Percentiles rank a stretch among this genome's conserved stretches.
These are phyloP conservation scores for Neurospora sp. DNA, from an alignment of 495 filamentous ascomycete species.

Conservation along the genomic window DNA sequence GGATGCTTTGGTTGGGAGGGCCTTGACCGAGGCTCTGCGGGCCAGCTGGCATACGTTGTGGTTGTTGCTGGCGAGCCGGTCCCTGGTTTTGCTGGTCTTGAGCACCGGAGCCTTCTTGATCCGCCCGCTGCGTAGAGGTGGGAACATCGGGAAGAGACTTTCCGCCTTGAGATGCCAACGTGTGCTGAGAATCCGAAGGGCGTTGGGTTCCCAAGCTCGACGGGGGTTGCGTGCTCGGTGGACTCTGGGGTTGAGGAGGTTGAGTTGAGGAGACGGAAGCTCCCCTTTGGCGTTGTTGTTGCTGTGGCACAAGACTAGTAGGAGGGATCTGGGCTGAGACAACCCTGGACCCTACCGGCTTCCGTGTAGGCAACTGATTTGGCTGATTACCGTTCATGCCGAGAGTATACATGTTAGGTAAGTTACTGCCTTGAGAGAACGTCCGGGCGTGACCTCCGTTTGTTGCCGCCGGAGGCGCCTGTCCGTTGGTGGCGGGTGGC, in stretches of 20 bases:
- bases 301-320: not conserved
- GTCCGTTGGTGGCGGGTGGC: constrained; percentile 9
- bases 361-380: constrained; percentile 5
- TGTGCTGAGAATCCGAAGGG: not conserved
- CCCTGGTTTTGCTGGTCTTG: not conserved
- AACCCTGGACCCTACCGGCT: constrained; percentile 1
- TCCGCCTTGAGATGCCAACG: not conserved
- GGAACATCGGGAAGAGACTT: not conserved
- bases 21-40: not conserved
- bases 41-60: not conserved
- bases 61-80: not conserved
- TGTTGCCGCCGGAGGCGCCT: not conserved
- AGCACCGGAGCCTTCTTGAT: not conserved
- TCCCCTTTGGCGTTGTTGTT: constrained; percentile 1
- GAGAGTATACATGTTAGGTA: not conserved
- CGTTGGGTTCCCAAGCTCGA: not conserved
- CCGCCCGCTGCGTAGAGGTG: not conserved
- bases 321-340: not conserved
- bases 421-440: not conserved
- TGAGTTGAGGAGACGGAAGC: constrained; percentile 1
- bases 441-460: not conserved
- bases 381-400: not conserved
- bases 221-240: not conserved
- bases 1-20: not conserved
- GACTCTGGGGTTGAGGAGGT: not conserved